These are phyloP conservation scores for Waitea zeae DNA, from an alignment of 1,284 basidiomycete genomes.

Conservation along the genomic window DNA sequence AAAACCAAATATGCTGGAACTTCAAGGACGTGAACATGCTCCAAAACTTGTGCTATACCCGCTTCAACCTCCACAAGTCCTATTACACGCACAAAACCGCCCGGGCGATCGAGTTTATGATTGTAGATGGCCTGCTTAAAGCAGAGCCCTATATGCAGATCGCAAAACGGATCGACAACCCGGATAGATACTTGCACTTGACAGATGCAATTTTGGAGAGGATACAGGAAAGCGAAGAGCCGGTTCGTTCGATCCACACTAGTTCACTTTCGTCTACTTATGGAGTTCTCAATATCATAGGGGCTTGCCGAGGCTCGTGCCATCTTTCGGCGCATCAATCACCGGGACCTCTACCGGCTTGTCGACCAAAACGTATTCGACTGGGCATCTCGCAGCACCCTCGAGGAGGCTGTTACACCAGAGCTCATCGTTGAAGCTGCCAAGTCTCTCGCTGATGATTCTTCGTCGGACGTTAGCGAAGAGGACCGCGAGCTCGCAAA, in stretches of 20 bases:
- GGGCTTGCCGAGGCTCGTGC: constrained; percentile 35
- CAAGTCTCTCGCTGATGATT: constrained; percentile 10
- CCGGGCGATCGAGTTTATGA: constrained; percentile 64
- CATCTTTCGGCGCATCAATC: constrained; percentile 41
- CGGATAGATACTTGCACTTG: constrained; percentile 39
- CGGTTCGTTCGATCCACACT: constrained; percentile 16
- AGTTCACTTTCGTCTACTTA: neutral
- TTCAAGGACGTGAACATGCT: constrained; percentile 65
- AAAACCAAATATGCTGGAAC: constrained; percentile 57
- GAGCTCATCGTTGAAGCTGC: constrained; percentile 34
- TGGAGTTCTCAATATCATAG: constrained; percentile 16
- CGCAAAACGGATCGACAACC: constrained; percentile 33
- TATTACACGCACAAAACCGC: constrained; percentile 69
- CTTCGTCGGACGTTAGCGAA: constrained; percentile 4
- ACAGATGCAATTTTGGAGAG: constrained; percentile 46
- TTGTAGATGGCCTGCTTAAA: constrained; percentile 48
- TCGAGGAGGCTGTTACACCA: constrained; percentile 29
- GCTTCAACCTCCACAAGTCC: constrained; percentile 60
- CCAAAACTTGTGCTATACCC: constrained; percentile 51
- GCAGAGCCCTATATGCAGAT: constrained; percentile 50
- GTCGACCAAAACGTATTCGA: constrained; percentile 53
- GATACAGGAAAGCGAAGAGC: constrained; percentile 34
- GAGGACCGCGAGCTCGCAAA: constrained; percentile 13
- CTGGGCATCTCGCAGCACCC: constrained; percentile 23
- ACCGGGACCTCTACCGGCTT: constrained; percentile 45